Evolutionary conservation across 495 filamentous ascomycete genomes (phyloP).

Genomic region (Neurospora sp.): DNA sequence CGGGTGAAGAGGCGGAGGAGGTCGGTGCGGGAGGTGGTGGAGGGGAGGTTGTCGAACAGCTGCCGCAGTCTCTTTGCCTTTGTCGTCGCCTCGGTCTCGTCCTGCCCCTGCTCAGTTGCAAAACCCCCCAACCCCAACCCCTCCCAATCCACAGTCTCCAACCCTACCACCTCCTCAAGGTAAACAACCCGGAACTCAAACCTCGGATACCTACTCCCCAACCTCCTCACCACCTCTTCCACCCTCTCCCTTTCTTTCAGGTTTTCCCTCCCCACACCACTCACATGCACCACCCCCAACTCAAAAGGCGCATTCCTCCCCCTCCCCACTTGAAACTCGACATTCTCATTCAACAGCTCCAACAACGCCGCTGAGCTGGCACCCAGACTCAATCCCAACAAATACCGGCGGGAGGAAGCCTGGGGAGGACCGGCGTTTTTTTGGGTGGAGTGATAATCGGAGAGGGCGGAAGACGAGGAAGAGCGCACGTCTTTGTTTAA

Average conservation of each 20-base stretch:
- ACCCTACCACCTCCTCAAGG: conserved; percentile 46
- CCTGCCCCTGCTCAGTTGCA: conserved; percentile 14
- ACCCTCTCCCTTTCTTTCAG: neutral
- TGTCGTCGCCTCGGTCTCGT: conserved; percentile 6
- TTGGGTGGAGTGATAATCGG: conserved; percentile 2
- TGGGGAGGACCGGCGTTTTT: conserved; percentile 16
- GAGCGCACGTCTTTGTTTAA: conserved; percentile 37
- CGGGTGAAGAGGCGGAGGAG: conserved; percentile 59
- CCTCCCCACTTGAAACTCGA: conserved; percentile 47
- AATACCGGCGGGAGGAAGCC: conserved; percentile 39
- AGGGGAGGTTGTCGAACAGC: conserved; percentile 49
- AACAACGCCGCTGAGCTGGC: conserved; percentile 71
- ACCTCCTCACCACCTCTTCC: conserved; percentile 5
- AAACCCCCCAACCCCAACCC: neutral
- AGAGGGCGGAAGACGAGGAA: conserved; percentile 26
- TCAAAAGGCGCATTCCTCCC: conserved; percentile 50
- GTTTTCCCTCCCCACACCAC: neutral
- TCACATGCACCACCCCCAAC: conserved; percentile 55
- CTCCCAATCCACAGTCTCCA: conserved; percentile 30
- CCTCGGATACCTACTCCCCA: conserved; percentile 44
- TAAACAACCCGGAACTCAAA: conserved; percentile 45
- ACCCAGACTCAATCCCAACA: conserved; percentile 77
- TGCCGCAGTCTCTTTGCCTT: conserved; percentile 36
- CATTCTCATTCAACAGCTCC: conserved; percentile 60
- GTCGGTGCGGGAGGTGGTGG: conserved; percentile 67